Evolutionary conservation across 2,329 filamentous ascomycete species (phyloP), one percentile per base, ranked within the genome.

Genomic region (Apiospora aurea): DNA sequence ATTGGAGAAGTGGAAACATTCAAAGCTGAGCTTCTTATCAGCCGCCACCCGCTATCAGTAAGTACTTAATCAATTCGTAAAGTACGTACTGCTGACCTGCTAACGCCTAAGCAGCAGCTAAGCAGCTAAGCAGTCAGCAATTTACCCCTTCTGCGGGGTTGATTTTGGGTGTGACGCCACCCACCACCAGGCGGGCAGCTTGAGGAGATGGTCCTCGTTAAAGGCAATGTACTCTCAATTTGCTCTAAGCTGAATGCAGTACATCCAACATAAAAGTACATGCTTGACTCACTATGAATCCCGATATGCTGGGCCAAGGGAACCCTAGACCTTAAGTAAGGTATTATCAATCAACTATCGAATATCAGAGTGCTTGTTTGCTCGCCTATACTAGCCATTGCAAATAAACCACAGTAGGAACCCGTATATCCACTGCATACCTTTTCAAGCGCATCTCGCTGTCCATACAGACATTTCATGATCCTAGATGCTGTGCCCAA

Each of bases 21-120:
- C 53, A n/a, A 38, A 34, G 29, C 13, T 10, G 47, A 49, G 21
- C 14, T 34, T 34, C 71, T 71, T 72, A 72, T 72, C 71, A 66
- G 70, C 70, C 70, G 70, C 71, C 46, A 51, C 21, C 61, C 21
- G 53, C 57, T 70, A 44, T 47, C 69, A 41, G 18, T 21, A 21
- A 41, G 18, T 21, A 21, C 16, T 6, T 11, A 26, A 26, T 34
- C 26, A 34, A 38, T 16, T 34, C 41, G 51, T 29, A 29, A 29
- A 29, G 26, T 34, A 46, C 14, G 44, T 34, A 10, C 26, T 21
- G 18, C 53, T 21, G 11, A 13, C 26, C 26, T 29, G 2, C 34
- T 24, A 2, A 38, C 29, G 3, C 53, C 16, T n/a, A n/a, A n/a
- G 8, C 18, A n/a, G 26, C 7, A 4, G 18, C 24, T 24, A 53